Evolutionary conservation across 2,329 filamentous ascomycete species (phyloP).

Genomic region (Alternaria longipes): DNA sequence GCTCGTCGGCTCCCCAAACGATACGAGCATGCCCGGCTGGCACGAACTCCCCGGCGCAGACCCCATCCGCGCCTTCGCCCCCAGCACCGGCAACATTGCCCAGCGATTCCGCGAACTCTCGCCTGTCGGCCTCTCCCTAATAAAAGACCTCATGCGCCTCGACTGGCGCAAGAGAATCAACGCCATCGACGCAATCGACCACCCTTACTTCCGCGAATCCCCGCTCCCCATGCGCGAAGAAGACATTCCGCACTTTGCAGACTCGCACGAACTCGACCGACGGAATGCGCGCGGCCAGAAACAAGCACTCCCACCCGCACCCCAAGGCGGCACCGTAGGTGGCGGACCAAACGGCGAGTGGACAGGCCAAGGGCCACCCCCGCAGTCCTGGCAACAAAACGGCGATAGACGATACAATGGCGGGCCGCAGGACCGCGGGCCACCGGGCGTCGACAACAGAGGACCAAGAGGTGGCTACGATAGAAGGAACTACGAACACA

Average conservation of each 20-base stretch:
- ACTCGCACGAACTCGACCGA: slow-evolving; percentile 95
- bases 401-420: slow-evolving; percentile 45
- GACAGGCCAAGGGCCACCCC: slow-evolving; percentile 57
- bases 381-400: slow-evolving; percentile 46
- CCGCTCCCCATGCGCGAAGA: slow-evolving; percentile 83
- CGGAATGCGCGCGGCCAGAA: slow-evolving; percentile 89
- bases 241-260: slow-evolving; percentile 90
- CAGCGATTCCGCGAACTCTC: slow-evolving; percentile 80
- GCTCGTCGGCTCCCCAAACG: slow-evolving; percentile 86
- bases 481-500: slow-evolving; percentile 44
- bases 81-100: slow-evolving; percentile 71
- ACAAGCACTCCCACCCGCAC: slow-evolving; percentile 84
- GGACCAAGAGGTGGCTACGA: slow-evolving; percentile 41
- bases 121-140: slow-evolving; percentile 76
- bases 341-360: slow-evolving; percentile 70
- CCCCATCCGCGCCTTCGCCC: slow-evolving; percentile 69
- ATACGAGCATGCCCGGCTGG: slow-evolving; percentile 94
- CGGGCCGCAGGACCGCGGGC: slow-evolving; percentile 50
- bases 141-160: slow-evolving; percentile 83
- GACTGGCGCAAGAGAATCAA: slow-evolving; percentile 92
- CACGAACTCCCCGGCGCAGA: slow-evolving; percentile 82
- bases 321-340: slow-evolving; percentile 89
- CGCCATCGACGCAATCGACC: slow-evolving; percentile 89
- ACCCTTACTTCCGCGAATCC: slow-evolving; percentile 85
- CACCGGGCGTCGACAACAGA: slow-evolving; percentile 49